Percentiles rank a stretch among this genome's conserved stretches.
phyloP scores from a whole-genome alignment of 1,284 basidiomycete species.

The Fomes fomentarius region DNA sequence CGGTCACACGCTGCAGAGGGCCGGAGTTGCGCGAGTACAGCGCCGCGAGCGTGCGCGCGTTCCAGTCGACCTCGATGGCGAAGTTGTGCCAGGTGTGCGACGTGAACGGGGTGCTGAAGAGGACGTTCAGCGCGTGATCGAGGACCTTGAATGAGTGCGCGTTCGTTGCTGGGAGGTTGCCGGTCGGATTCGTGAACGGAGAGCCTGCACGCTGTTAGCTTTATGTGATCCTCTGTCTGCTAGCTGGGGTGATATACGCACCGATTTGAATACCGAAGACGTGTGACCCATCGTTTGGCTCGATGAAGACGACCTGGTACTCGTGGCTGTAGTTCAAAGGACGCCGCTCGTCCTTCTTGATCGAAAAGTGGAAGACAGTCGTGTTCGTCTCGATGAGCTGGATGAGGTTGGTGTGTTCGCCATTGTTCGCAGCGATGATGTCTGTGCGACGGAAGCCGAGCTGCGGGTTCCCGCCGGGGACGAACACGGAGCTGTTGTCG shows the following conservation, averaged over 20 bases:
- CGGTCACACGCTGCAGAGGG: slow-evolving; percentile 44
- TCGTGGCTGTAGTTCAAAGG: slow-evolving; percentile 59
- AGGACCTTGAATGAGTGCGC: slow-evolving; percentile 53
- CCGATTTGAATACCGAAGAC: slow-evolving; percentile 61
- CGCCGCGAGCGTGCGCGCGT: slow-evolving; percentile 48
- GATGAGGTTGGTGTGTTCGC: slow-evolving; percentile 44
- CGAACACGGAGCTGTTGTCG: slow-evolving; percentile 61
- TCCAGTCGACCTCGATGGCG: slow-evolving; percentile 60
- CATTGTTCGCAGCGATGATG: slow-evolving; percentile 48
- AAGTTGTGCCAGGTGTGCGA: slow-evolving; percentile 59
- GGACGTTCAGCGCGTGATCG: slow-evolving; percentile 53
- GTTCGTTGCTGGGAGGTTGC: slow-evolving; percentile 39
- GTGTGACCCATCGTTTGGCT: slow-evolving; percentile 58
- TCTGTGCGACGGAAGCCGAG: slow-evolving; percentile 62
- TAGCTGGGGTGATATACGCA: slow-evolving; percentile 25
- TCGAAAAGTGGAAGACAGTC: slow-evolving; percentile 59
- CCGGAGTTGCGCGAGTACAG: slow-evolving; percentile 49
- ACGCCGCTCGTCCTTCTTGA: slow-evolving; percentile 45
- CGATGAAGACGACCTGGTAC: slow-evolving; percentile 66
- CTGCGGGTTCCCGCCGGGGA: slow-evolving; percentile 54
- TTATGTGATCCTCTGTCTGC: neutral
- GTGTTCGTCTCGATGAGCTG: slow-evolving; percentile 45
- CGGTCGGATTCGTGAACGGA: slow-evolving; percentile 56
- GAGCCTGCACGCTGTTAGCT: slow-evolving; percentile 41
- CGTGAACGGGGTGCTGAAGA: slow-evolving; percentile 53